Percentiles rank a stretch among this genome's conserved stretches.
phyloP scores from a whole-genome alignment of 768 basidiomycete genomes.

The Trametes cingulata region DNA sequence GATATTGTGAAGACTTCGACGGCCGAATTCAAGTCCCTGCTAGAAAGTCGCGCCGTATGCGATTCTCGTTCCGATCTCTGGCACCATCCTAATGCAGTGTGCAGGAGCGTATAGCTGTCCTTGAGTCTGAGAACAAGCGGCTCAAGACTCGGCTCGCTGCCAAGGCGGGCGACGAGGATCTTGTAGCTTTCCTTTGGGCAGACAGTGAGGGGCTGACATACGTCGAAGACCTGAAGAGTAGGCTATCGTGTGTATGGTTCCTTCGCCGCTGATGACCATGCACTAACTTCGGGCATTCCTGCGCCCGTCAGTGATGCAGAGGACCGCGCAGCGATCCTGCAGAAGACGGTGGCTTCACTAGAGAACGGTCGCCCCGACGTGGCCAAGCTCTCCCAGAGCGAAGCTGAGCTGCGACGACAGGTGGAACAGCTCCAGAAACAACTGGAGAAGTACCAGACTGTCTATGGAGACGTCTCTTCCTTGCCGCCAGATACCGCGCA shows the following conservation, averaged over 20 bases:
- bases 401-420: conserved; percentile 51
- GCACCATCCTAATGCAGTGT: background rate
- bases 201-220: conserved; percentile 52
- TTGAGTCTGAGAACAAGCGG: conserved; percentile 73
- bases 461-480: conserved; percentile 59
- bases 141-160: conserved; percentile 80
- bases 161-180: conserved; percentile 64
- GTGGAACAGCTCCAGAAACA: conserved; percentile 47
- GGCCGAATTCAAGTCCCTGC: conserved; percentile 64
- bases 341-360: conserved; percentile 48
- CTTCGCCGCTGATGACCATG: background rate
- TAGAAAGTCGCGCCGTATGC: conserved; percentile 53
- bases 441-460: conserved; percentile 59
- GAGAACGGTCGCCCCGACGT: conserved; percentile 55
- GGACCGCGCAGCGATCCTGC: conserved; percentile 48
- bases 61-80: background rate
- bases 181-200: conserved; percentile 68
- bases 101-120: conserved; percentile 70
- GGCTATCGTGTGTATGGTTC: conserved; percentile 50
- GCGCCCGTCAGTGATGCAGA: conserved; percentile 49
- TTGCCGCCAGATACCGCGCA: conserved; percentile 51
- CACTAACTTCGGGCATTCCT: background rate
- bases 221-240: conserved; percentile 52
- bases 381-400: conserved; percentile 47
- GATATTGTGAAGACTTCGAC: conserved; percentile 60